Conservation (phyloP, 768 basidiomycete genomes). For the Exidia glandulosa region DNA sequence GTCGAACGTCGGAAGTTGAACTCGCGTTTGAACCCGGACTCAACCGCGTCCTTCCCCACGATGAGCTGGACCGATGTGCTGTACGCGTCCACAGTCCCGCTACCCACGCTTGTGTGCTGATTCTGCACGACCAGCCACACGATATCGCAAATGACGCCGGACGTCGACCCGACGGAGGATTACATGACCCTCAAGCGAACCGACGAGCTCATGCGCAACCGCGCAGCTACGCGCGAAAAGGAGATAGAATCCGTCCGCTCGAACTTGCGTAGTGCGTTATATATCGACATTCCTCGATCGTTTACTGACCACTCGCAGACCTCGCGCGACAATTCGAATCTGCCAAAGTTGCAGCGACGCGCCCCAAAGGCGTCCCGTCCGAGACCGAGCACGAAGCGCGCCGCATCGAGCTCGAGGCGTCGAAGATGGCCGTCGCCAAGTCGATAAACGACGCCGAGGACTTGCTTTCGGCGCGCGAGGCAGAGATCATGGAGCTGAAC, state of each 20-base stretch:
- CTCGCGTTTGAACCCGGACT: neutral
- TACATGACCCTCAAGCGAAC: conserved; percentile 12
- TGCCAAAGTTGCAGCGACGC: conserved; percentile 52
- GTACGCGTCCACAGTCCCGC: neutral
- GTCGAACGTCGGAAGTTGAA: no score
- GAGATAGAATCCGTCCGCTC: neutral
- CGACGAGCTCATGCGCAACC: neutral
- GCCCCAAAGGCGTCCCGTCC: conserved; percentile 9
- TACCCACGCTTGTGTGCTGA: no score
- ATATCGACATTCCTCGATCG: neutral
- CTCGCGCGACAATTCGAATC: conserved; percentile 54
- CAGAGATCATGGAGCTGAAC: conserved; percentile 56
- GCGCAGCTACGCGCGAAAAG: neutral
- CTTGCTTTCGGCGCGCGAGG: conserved; percentile 53
- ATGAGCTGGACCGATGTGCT: neutral
- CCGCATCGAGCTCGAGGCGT: neutral
- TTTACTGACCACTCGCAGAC: conserved; percentile 27
- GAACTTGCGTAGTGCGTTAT: neutral
- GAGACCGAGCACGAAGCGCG: neutral
- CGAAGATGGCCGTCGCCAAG: conserved; percentile 49
- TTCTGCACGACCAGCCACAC: neutral
- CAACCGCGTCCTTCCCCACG: neutral
- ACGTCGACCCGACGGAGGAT: neutral
- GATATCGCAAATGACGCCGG: neutral
- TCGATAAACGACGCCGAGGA: conserved; percentile 65